These are phyloP conservation scores for Hyparrhenia diplandra DNA, from an alignment of 176 grass and related monocot species.

Conservation along the genomic window DNA sequence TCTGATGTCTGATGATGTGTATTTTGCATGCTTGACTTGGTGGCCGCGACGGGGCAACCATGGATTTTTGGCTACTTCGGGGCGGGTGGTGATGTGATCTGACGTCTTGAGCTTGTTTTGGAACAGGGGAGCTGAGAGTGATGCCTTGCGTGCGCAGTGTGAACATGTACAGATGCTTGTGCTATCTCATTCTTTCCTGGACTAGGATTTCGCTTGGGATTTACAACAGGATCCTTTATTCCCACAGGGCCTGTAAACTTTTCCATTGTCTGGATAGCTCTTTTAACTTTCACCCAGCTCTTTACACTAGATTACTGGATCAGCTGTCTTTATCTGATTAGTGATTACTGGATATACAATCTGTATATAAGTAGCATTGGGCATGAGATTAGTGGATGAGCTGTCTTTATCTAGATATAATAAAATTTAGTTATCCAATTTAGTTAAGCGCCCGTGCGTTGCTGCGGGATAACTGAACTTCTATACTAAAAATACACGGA, in stretches of 20 bases:
- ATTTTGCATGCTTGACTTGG: neutral
- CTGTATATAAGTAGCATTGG: neutral
- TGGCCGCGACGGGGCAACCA: neutral
- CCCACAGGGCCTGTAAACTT: neutral
- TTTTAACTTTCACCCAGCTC: neutral
- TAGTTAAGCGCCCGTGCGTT: too few species aligned
- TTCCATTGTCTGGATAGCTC: neutral
- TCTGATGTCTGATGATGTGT: neutral
- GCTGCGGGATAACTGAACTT: too few species aligned
- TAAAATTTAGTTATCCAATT: too few species aligned
- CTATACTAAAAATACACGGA: too few species aligned
- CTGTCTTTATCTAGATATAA: neutral
- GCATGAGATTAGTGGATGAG: neutral
- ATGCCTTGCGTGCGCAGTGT: neutral
- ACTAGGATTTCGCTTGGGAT: neutral
- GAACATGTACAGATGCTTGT: neutral
- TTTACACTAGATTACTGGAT: too few species aligned
- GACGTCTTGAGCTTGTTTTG: neutral
- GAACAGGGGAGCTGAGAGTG: neutral
- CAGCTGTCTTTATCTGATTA: too few species aligned
- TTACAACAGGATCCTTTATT: too few species aligned
- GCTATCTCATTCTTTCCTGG: neutral
- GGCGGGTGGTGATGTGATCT: neutral
- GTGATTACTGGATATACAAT: too few species aligned
- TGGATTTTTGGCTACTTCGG: neutral